phyloP scores from a whole-genome alignment of 2,329 filamentous ascomycete genomes.

The Xylaria sp. region DNA sequence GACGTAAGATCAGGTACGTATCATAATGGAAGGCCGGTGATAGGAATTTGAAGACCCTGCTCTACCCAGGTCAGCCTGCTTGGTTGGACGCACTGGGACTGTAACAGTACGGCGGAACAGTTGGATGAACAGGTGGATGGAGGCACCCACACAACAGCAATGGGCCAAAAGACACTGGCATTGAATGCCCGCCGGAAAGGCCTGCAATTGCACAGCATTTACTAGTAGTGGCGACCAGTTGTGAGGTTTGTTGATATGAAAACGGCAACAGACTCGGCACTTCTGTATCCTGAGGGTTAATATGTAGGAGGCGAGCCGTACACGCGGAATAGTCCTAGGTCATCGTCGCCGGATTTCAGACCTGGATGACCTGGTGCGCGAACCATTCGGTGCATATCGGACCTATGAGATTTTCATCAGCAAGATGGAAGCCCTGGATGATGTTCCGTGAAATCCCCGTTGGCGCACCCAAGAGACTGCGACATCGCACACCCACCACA shows the following conservation, averaged over 20 bases:
- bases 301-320: neutral
- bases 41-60: neutral
- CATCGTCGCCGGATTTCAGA: neutral
- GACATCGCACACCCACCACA: too few relatives aligned
- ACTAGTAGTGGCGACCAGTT: conserved; percentile 3
- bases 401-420: too few relatives aligned
- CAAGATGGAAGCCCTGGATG: too few relatives aligned
- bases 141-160: neutral
- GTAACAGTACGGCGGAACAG: neutral
- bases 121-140: conserved; percentile 4
- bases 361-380: neutral
- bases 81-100: conserved; percentile 11
- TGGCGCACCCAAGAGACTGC: too few relatives aligned
- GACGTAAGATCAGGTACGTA: neutral
- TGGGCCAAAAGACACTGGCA: conserved; percentile 1
- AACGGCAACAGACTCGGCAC: neutral
- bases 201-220: conserved; percentile 10
- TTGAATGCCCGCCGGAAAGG: conserved; percentile 8
- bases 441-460: too few relatives aligned
- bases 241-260: neutral
- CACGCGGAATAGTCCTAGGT: neutral
- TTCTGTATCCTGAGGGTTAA: neutral
- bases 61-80: conserved; percentile 15
- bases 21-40: neutral
- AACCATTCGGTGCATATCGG: neutral